Base-by-base conservation (phyloP, 2,329 filamentous ascomycete genomes). In the Pseudomassariella vexata region DNA sequence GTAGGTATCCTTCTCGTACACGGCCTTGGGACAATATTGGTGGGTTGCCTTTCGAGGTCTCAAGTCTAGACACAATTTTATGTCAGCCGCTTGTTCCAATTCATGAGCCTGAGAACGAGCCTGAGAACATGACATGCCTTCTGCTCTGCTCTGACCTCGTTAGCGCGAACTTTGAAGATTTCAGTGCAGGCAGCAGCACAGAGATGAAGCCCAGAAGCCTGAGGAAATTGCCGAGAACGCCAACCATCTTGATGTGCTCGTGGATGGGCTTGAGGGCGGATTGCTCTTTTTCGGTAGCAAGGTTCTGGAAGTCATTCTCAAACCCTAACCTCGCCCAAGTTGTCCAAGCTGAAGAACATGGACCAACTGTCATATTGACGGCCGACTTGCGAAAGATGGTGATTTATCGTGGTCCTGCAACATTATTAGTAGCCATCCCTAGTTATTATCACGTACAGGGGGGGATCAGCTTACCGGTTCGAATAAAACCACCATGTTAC, bases 401-500 rank as follows among this genome's bases (percentile, higher is more conserved):
- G 43, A 36, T 46, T 53, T 40, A 58, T 40, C 24, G 61, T 3
- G 50, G 50, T n/a, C 48, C 50, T 53, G 22, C 10, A 9, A n/a
- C 27, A 29, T 10, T 6, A 28, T 24, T 10, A 24, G 19, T 16
- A 17, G 9, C 12, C 12, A 23, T 19, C 7, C 9, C 16, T 5
- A 24, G 23, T 19, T n/a, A n/a, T n/a, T n/a, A n/a, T n/a, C n/a
- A n/a, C n/a, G n/a, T n/a, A n/a, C n/a, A n/a, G n/a, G n/a, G n/a
- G n/a, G n/a, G n/a, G n/a, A n/a, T n/a, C n/a, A n/a, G 17, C 20
- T 37, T 35, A 48, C 47, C 48, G 9, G 41, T 43, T 8, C 48
- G 40, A 18, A 53, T 37, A 23, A 49, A 49, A 18, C 49, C 47
- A 5, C 74, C 74, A 44, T 81, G 80, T 38, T 68, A 55, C 11